Evolutionary conservation across 345 rosid genomes (phyloP).

Genomic region (Eucalyptus erythrocorys): DNA sequence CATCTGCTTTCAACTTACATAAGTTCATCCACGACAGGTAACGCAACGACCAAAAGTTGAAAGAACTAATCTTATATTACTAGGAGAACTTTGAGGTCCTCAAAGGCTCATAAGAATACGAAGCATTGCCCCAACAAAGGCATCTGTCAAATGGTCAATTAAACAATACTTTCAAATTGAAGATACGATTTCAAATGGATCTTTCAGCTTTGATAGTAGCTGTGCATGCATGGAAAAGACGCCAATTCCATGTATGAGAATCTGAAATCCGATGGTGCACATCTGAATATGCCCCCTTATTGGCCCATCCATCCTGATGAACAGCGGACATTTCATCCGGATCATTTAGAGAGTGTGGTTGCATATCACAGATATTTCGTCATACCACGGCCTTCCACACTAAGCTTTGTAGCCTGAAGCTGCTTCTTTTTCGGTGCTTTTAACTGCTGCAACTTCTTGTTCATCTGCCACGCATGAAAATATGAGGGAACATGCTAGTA

Average conservation of each 20-base stretch:
- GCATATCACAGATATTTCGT: constrained; percentile 50
- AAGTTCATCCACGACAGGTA: not conserved
- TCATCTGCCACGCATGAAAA: constrained; percentile 50
- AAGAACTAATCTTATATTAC: not conserved
- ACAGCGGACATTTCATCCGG: not conserved
- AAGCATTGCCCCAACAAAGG: not conserved
- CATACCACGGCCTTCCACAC: constrained; percentile 99
- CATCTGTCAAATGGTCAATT: not conserved
- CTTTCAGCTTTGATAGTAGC: not conserved
- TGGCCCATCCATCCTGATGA: not conserved
- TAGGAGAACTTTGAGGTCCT: not conserved
- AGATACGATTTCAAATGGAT: not conserved
- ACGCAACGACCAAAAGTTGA: not conserved
- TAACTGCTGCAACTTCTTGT: constrained; percentile 90
- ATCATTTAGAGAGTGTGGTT: not conserved
- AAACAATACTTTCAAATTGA: not conserved
- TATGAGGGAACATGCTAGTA: not conserved
- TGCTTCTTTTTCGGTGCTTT: constrained; percentile 92
- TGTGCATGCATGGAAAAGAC: not conserved
- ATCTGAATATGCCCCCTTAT: not conserved
- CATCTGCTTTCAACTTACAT: not conserved
- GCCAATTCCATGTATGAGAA: not conserved
- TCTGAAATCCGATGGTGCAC: not conserved
- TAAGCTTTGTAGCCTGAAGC: constrained; percentile 82
- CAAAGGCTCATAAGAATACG: not conserved